Percentiles rank a stretch among this genome's conserved stretches.
Conservation (phyloP, 2,329 filamentous ascomycete species). For the Cyclaneusma minus region DNA sequence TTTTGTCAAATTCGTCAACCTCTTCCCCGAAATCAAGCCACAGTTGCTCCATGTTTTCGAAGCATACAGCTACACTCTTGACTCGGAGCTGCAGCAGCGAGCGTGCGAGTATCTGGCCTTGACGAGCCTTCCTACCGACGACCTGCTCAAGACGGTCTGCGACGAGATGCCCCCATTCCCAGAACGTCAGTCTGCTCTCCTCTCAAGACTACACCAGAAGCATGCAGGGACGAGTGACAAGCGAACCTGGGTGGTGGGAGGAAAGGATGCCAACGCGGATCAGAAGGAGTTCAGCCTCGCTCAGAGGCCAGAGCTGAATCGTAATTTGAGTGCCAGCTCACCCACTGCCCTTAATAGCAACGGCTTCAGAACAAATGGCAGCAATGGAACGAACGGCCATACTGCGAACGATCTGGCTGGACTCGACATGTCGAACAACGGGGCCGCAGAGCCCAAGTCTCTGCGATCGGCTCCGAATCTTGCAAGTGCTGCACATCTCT, state of each 20-base stretch:
- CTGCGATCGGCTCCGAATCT: slow-evolving; percentile 66
- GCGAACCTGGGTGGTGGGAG: slow-evolving; percentile 94
- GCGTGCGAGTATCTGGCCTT: slow-evolving; percentile 89
- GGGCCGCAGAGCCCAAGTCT: slow-evolving; percentile 38
- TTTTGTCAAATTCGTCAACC: slow-evolving; percentile 94
- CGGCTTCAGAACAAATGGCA: slow-evolving; percentile 25
- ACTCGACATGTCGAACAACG: slow-evolving; percentile 57
- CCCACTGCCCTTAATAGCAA: slow-evolving; percentile 29
- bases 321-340: slow-evolving; percentile 54
- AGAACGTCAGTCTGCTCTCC: slow-evolving; percentile 76
- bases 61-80: slow-evolving; percentile 83
- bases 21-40: slow-evolving; percentile 96
- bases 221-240: slow-evolving; percentile 87
- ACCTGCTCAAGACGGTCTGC: slow-evolving; percentile 81
- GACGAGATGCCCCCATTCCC: slow-evolving; percentile 99
- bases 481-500: slow-evolving; percentile 81
- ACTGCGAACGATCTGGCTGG: slow-evolving; percentile 56
- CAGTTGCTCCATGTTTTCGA: slow-evolving; percentile 84
- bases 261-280: slow-evolving; percentile 83
- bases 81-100: slow-evolving; percentile 89
- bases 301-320: slow-evolving; percentile 69
- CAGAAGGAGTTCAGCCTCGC: slow-evolving; percentile 64
- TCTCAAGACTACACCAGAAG: slow-evolving; percentile 89
- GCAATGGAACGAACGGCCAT: slow-evolving; percentile 35
- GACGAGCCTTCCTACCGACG: slow-evolving; percentile 74